Evolutionary conservation across 2,329 filamentous ascomycete genomes (phyloP), one percentile per base, ranked within the genome.

Genomic region (Thermochaetoides dissita): DNA sequence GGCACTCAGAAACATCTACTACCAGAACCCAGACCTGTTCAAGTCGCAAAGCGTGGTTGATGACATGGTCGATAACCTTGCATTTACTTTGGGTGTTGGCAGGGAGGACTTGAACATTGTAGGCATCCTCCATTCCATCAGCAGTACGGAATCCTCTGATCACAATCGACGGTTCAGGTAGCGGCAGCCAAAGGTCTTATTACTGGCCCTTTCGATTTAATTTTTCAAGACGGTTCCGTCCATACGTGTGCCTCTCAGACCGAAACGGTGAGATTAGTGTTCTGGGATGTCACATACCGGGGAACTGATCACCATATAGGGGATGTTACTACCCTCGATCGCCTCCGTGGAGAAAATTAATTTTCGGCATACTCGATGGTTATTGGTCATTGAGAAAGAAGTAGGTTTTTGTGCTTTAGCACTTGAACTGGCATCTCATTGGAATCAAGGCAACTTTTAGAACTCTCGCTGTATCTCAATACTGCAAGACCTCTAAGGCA

Each of bases 331-430:
- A 7, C 81, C 82, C 0, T 62, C 63, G 6, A 50, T 67, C 2
- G 63, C 61, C 39, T 66, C 69, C 0, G 64, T 79, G 9, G 59
- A 66, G 0, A 55, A 55, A 2, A 51, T 84, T 1, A 59, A 75
- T 34, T 57, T 79, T n/a, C 56, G 57, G 0, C 45, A 53, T 1
- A 59, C 71, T 2, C 63, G 64, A 41, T 87, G 80, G 81, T 63
- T 88, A 36, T 61, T 89, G 0, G 71, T 89, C 0, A 71, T 89
- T 40, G 84, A 91, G 55, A 89, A 91, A 60, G 84, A 91, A 65
- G 81, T 76, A 49, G 44, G 58, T 8, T 12, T 4, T 11, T 4
- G 9, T 3, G 6, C n/a, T 8, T 8, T 3, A n/a, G 12, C 8
- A 17, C 10, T 7, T 28, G 17, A 24, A 24, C n/a, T 6, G 5